These are phyloP conservation scores for Amanita exitialis DNA, from an alignment of 768 basidiomycete genomes.

Conservation along the genomic window DNA sequence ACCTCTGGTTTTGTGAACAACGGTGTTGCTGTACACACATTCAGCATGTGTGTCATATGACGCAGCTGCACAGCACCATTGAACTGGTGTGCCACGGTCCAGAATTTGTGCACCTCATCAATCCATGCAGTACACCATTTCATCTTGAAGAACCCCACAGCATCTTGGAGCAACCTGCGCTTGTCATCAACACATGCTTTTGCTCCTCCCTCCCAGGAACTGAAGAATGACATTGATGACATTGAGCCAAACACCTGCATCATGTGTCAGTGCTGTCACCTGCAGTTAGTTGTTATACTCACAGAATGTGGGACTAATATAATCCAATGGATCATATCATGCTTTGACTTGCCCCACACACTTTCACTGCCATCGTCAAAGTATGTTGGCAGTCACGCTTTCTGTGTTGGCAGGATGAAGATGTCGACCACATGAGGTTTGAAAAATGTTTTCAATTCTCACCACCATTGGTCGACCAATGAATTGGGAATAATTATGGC, in stretches of 20 bases:
- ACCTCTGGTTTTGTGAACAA: neutral
- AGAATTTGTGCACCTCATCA: neutral
- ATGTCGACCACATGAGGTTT: neutral
- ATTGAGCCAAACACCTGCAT: neutral
- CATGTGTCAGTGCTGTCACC: too few relatives aligned
- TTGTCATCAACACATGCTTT: neutral
- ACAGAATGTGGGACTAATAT: neutral
- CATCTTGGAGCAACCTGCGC: neutral
- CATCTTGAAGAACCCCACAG: neutral
- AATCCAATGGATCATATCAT: neutral
- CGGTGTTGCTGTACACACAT: neutral
- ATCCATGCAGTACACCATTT: neutral
- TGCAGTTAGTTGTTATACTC: too few relatives aligned
- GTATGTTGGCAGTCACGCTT: too few relatives aligned
- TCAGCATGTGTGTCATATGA: neutral
- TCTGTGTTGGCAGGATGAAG: neutral
- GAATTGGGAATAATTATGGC: conserved; percentile 14
- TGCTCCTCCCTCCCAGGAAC: neutral
- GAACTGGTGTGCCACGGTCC: neutral
- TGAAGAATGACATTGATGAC: neutral
- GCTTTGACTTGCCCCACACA: too few relatives aligned
- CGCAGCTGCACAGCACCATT: neutral
- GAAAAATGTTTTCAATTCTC: conserved; percentile 6
- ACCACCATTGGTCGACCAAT: conserved; percentile 14
- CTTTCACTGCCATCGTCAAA: too few relatives aligned